Evolutionary conservation across 177 flowering plant species (phyloP).

Genomic region (Vitis hybrid): DNA sequence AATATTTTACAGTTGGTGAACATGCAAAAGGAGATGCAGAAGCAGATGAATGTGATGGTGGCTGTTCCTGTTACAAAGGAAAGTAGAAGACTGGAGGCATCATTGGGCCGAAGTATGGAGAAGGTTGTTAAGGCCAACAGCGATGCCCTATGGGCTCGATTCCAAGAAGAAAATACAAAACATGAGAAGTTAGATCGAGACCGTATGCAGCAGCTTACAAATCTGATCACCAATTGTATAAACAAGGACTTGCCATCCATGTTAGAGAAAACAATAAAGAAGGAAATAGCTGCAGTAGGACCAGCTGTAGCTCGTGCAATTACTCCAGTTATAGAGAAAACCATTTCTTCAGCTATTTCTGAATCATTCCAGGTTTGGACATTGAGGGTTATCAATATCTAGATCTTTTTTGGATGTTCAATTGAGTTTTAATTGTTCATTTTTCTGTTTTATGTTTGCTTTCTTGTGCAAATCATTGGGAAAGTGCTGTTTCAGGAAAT

Average conservation of each 20-base stretch:
- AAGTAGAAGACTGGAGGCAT: constrained; percentile 79
- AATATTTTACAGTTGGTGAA: constrained; percentile 45
- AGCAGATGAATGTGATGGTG: constrained; percentile 54
- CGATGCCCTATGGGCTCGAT: constrained; percentile 91
- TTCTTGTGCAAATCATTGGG: neutral
- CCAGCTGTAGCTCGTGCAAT: constrained; percentile 65
- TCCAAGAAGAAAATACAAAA: constrained; percentile 79
- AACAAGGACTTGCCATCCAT: constrained; percentile 73
- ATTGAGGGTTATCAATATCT: neutral
- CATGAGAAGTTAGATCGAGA: constrained; percentile 71
- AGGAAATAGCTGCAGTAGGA: constrained; percentile 74
- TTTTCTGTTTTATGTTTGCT: neutral
- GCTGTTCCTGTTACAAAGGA: constrained; percentile 74
- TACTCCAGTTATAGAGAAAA: constrained; percentile 63
- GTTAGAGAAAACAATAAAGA: constrained; percentile 72
- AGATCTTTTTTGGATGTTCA: neutral
- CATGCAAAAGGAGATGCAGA: constrained; percentile 82
- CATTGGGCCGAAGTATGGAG: constrained; percentile 70
- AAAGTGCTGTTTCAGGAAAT: neutral
- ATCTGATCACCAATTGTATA: constrained; percentile 46
- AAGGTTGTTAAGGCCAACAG: constrained; percentile 64
- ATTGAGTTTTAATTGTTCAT: neutral
- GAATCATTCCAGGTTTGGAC: constrained; percentile 81
- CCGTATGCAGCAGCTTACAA: constrained; percentile 59
- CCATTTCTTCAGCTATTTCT: constrained; percentile 56